Percentiles rank a stretch among this genome's conserved stretches.
Conservation (phyloP, 2,329 filamentous ascomycete species). For the Elsinoe perseae region DNA sequence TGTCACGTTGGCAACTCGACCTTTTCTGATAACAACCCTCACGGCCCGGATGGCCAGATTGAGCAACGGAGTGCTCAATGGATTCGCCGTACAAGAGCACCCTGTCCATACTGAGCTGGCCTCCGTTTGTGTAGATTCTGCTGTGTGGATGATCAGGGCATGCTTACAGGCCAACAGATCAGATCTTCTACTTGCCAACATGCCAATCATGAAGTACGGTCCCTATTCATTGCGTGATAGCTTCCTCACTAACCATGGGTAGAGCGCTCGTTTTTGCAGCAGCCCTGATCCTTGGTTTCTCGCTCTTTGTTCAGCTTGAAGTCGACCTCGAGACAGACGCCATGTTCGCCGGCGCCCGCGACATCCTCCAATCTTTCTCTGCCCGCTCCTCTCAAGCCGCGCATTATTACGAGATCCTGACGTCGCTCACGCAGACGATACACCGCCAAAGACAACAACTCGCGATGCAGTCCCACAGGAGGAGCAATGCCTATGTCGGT, state of each 20-base stretch:
- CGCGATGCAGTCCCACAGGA: not conserved
- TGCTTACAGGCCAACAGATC: conserved; percentile 43
- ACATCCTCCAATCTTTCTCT: conserved; percentile 44
- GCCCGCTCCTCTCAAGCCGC: conserved; percentile 48
- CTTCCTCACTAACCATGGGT: not conserved
- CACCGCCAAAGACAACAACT: conserved; percentile 6
- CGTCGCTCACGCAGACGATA: conserved; percentile 17
- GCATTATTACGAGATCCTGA: conserved; percentile 51
- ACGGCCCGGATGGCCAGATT: conserved; percentile 31
- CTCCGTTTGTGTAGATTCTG: conserved; percentile 49
- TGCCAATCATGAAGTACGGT: conserved; percentile 53
- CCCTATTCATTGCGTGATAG: not conserved
- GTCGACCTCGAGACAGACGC: conserved; percentile 40
- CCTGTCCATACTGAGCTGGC: conserved; percentile 35
- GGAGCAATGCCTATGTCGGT: conserved; percentile 5
- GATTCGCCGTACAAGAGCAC: conserved; percentile 15
- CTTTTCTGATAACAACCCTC: conserved; percentile 47
- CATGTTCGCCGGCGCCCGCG: conserved; percentile 45
- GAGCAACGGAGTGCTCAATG: not conserved
- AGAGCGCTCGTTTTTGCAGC: conserved; percentile 51
- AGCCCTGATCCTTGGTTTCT: conserved; percentile 50
- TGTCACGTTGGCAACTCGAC: conserved; percentile 50
- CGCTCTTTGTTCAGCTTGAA: conserved; percentile 45
- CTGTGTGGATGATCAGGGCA: conserved; percentile 49
- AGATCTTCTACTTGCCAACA: conserved; percentile 44